A percentile compares a stretch with the other conserved stretches of the same genome.
Evolutionary conservation across 2,329 filamentous ascomycete genomes (phyloP).

Genomic region (Xylariaceae sp.): DNA sequence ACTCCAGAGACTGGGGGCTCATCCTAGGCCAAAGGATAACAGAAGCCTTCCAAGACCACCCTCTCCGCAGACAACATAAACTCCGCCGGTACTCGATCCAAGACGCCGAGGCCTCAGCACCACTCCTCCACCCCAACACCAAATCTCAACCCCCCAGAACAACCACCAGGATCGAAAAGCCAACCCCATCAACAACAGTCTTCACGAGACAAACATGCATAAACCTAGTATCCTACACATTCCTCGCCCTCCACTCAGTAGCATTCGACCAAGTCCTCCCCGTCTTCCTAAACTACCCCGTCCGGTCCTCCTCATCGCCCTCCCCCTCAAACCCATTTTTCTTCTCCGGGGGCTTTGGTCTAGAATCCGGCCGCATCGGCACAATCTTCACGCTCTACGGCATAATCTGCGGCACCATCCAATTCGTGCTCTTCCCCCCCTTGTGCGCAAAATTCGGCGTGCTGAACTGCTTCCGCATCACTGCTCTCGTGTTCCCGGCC

Average conservation of each 20-base stretch:
- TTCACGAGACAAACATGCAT: constrained; percentile 72
- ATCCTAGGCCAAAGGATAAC: constrained; percentile 67
- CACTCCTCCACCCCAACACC: constrained; percentile 44
- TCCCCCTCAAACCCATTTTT: constrained; percentile 64
- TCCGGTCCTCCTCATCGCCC: constrained; percentile 53
- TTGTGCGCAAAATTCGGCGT: constrained; percentile 72
- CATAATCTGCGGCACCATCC: constrained; percentile 72
- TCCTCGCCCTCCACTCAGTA: constrained; percentile 78
- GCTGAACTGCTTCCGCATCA: constrained; percentile 68
- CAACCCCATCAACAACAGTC: constrained; percentile 39
- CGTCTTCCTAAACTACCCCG: constrained; percentile 80
- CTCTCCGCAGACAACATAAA: constrained; percentile 25
- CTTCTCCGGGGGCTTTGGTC: constrained; percentile 78
- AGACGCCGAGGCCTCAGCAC: constrained; percentile 56
- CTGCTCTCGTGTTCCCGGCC: constrained; percentile 65
- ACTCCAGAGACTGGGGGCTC: constrained; percentile 72
- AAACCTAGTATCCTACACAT: constrained; percentile 73
- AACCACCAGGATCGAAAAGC: constrained; percentile 19
- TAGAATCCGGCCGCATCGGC: constrained; percentile 72
- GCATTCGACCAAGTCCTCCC: constrained; percentile 86
- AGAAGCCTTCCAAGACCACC: constrained; percentile 31
- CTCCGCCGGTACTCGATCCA: constrained; percentile 48
- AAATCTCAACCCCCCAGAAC: constrained; percentile 21
- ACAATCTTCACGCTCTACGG: constrained; percentile 83
- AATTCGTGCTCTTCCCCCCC: constrained; percentile 82